Evolutionary conservation across 768 basidiomycete species (phyloP).

Genomic region (Naganishia kalamii): DNA sequence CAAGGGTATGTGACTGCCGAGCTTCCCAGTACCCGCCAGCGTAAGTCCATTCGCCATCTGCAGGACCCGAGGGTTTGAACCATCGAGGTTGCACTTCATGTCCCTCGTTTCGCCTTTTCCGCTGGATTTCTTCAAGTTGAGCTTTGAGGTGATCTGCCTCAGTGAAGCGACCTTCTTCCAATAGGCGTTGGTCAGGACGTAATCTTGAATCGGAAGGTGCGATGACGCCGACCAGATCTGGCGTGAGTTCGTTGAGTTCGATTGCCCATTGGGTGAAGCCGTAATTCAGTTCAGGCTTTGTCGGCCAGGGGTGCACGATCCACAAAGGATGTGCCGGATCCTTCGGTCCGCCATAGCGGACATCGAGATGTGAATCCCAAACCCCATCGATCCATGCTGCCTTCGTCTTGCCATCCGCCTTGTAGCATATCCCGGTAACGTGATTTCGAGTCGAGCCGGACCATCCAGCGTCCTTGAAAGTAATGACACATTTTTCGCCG

Average conservation of each 20-base stretch:
- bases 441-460: conserved; percentile 60
- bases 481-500: conserved; percentile 60
- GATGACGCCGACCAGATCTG: conserved; percentile 53
- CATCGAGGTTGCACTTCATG: conserved; percentile 48
- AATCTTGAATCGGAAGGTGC: conserved; percentile 76
- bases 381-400: conserved; percentile 71
- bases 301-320: conserved; percentile 67
- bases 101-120: conserved; percentile 61
- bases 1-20: background rate
- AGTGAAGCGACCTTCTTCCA: conserved; percentile 70
- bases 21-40: conserved; percentile 22
- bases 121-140: conserved; percentile 67
- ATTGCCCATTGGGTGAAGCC: conserved; percentile 76
- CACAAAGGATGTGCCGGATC: conserved; percentile 62
- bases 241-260: conserved; percentile 71
- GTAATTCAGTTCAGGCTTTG: conserved; percentile 65
- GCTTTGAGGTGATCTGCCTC: conserved; percentile 66
- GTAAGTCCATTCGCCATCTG: conserved; percentile 22
- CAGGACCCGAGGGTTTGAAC: conserved; percentile 14
- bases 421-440: conserved; percentile 59
- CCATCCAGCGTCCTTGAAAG: conserved; percentile 76
- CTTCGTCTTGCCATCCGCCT: conserved; percentile 52
- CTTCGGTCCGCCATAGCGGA: conserved; percentile 57
- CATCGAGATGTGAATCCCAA: conserved; percentile 75
- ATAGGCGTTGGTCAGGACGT: conserved; percentile 72